These are phyloP conservation scores for Vitis rotundifolia DNA, from an alignment of 164 flowering plant genomes.

Conservation along the genomic window DNA sequence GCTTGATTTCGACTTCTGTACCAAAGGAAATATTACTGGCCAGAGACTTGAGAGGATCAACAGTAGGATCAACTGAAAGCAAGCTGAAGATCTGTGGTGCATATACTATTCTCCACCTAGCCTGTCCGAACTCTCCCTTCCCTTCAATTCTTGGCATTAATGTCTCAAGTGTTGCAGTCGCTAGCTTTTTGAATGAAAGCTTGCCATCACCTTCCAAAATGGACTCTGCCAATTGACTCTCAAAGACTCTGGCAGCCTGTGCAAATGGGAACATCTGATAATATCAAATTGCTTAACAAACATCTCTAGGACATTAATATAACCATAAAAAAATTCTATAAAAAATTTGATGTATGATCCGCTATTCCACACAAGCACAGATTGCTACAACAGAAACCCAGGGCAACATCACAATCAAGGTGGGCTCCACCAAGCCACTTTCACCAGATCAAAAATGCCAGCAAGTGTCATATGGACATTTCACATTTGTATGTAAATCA, in stretches of 20 bases:
- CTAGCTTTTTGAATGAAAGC: constrained; percentile 96
- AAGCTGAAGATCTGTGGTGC: constrained; percentile 95
- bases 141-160: constrained; percentile 98
- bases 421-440: not conserved
- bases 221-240: constrained; percentile 91
- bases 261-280: constrained; percentile 3
- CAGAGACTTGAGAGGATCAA: constrained; percentile 87
- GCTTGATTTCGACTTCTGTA: constrained; percentile 96
- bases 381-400: not conserved
- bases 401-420: not conserved
- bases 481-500: too few relatives aligned
- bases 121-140: constrained; percentile 97
- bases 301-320: not conserved
- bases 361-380: not conserved
- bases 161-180: constrained; percentile 89
- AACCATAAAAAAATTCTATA: too few relatives aligned
- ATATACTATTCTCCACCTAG: constrained; percentile 95
- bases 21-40: constrained; percentile 91
- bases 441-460: too few relatives aligned
- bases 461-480: constrained; percentile 15
- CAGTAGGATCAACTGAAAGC: constrained; percentile 80
- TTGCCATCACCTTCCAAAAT: constrained; percentile 96
- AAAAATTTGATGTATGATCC: too few relatives aligned
- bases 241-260: constrained; percentile 96
- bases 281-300: constrained; percentile 1